These are phyloP conservation scores for Podosphaera leucotricha DNA, from an alignment of 2,329 filamentous ascomycete genomes.

Conservation along the genomic window DNA sequence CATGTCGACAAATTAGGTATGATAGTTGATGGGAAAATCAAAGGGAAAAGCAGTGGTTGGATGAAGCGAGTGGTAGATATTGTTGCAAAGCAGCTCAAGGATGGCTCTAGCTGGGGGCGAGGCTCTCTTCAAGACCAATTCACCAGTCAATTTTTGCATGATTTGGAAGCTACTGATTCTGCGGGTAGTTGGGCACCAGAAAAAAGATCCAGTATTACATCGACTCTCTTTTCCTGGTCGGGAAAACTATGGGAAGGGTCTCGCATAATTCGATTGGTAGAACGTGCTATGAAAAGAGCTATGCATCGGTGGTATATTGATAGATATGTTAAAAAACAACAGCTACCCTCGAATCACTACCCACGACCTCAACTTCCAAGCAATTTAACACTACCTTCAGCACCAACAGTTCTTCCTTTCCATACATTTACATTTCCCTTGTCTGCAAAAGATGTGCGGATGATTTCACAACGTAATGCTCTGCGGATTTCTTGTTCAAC, in stretches of 20 bases:
- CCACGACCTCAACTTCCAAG: slow-evolving; percentile 48
- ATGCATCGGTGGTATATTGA: slow-evolving; percentile 79
- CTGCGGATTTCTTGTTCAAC: slow-evolving; percentile 82
- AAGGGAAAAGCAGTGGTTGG: slow-evolving; percentile 46
- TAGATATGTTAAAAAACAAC: slow-evolving; percentile 38
- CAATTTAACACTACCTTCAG: slow-evolving; percentile 54
- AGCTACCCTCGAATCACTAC: slow-evolving; percentile 36
- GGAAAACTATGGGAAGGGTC: slow-evolving; percentile 73
- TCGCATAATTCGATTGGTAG: slow-evolving; percentile 57
- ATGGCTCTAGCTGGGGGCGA: slow-evolving; percentile 68
- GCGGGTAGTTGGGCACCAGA: slow-evolving; percentile 16
- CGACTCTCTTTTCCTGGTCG: slow-evolving; percentile 32
- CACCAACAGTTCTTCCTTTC: slow-evolving; percentile 86
- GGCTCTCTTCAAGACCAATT: slow-evolving; percentile 37
- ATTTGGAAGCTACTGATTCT: slow-evolving; percentile 14
- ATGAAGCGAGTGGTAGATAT: slow-evolving; percentile 80
- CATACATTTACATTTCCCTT: slow-evolving; percentile 94
- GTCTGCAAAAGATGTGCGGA: slow-evolving; percentile 71
- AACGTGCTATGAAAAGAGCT: slow-evolving; percentile 56
- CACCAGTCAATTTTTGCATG: slow-evolving; percentile 20
- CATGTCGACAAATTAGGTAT: slow-evolving; percentile 73
- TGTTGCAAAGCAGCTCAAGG: slow-evolving; percentile 64
- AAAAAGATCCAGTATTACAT: slow-evolving; percentile 15
- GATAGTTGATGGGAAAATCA: slow-evolving; percentile 46
- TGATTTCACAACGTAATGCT: slow-evolving; percentile 88